Base-by-base conservation (phyloP, 202 grass and related monocot species). In the Bolboschoenoplectus hybrid region DNA sequence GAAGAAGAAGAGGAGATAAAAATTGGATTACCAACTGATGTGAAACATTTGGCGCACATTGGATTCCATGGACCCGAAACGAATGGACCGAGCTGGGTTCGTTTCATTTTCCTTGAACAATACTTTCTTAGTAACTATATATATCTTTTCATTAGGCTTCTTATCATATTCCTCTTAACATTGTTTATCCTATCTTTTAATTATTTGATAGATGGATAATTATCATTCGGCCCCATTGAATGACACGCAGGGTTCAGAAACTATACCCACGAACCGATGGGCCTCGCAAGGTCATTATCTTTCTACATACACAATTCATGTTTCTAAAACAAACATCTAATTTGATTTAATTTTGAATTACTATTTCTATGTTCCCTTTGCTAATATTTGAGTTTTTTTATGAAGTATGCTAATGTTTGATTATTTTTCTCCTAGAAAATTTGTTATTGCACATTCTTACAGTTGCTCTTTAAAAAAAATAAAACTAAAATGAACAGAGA, bases 31-130 rank as follows among this genome's bases (percentile, higher is more conserved):
- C 96, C 96, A 39, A 98, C 96, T 35, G 91, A 98, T 83, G 96
- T 98, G 67, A 95, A 93, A 82, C 96, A 98, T 44, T 90, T 98
- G 86, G 96, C 93, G 1, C 96, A 98, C 63, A 98, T 98, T 7
- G 96, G 96, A 86, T 93, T 89, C 87, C 91, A 95, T 0, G 93
- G 93, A 26, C 87, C 91, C 2, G 90, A 83, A 8, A 56, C 13
- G 9, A 65, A 11, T 7, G 64, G 56, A 39, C 88, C 88, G 5
- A 75, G 35, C 50, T 85, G 87, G 87, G 87, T 88, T 68, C 19
- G 66, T 88, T 55, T 57, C 9, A 9, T 83, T 77, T 77, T 19
- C 14, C 14, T 43, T 20, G 41, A 14, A 3, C 57, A 43, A n/a
- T 57, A 44, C 47, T 76, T 6, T 87, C 52, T 66, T 67, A 84